Evolutionary conservation across 805 yeast species (phyloP).

Genomic region (Cyberlindnera mrakii): DNA sequence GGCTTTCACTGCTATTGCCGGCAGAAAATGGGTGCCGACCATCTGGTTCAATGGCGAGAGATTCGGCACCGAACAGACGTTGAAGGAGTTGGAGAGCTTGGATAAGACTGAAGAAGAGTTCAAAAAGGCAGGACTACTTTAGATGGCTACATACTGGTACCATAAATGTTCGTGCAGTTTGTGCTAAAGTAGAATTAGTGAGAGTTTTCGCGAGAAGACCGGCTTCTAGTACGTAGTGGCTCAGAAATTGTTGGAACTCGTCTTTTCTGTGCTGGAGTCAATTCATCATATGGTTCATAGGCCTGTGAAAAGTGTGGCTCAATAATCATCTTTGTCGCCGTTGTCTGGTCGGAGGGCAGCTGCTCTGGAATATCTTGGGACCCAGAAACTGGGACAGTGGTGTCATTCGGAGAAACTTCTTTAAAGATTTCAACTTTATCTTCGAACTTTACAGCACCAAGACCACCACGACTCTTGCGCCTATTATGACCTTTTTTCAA

Average conservation of each 20-base stretch:
- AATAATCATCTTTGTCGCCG: background rate
- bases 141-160: too few relatives aligned
- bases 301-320: background rate
- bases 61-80: slow-evolving; percentile 51
- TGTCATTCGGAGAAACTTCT: slow-evolving; percentile 5
- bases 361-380: too few relatives aligned
- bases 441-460: slow-evolving; percentile 21
- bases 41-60: slow-evolving; percentile 53
- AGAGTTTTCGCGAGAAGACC: slow-evolving; percentile 22
- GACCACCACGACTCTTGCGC: slow-evolving; percentile 23
- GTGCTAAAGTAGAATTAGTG: slow-evolving; percentile 1
- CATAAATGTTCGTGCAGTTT: too few relatives aligned
- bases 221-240: slow-evolving; percentile 24
- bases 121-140: slow-evolving; percentile 17
- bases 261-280: slow-evolving; percentile 23
- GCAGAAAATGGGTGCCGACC: slow-evolving; percentile 66
- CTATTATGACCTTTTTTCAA: slow-evolving; percentile 19
- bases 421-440: slow-evolving; percentile 10
- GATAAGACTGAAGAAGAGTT: slow-evolving; percentile 21
- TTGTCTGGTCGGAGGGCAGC: background rate
- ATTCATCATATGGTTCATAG: background rate
- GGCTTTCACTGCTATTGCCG: slow-evolving; percentile 50
- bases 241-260: slow-evolving; percentile 21
- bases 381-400: too few relatives aligned
- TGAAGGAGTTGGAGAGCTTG: slow-evolving; percentile 26